Evolutionary conservation across 2,329 filamentous ascomycete species (phyloP).

Genomic region (Teratosphaeria epicoccoides): DNA sequence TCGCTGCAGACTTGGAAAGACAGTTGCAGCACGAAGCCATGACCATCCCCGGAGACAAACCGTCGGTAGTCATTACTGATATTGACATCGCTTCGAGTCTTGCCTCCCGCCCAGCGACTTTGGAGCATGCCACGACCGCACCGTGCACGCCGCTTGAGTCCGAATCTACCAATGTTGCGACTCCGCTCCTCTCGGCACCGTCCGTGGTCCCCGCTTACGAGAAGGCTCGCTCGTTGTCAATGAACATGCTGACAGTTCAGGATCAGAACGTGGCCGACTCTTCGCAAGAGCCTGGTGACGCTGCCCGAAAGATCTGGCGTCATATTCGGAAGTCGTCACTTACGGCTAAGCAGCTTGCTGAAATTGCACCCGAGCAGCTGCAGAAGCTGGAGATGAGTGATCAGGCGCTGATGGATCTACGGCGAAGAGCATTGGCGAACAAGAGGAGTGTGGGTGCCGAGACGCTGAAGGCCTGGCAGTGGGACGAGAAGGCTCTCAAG

Average conservation of each 20-base stretch:
- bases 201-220: neutral
- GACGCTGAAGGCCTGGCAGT: constrained; percentile 28
- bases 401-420: constrained; percentile 19
- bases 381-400: constrained; percentile 17
- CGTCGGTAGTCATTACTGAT: constrained; percentile 16
- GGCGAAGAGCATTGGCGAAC: constrained; percentile 27
- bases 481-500: constrained; percentile 12
- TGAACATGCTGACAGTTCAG: neutral
- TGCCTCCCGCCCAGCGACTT: constrained; percentile 1
- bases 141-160: constrained; percentile 2
- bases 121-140: neutral
- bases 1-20: constrained; percentile 5
- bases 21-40: neutral
- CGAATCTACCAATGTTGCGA: neutral
- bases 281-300: constrained; percentile 11
- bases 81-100: constrained; percentile 5
- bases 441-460: constrained; percentile 32
- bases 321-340: constrained; percentile 28
- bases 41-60: constrained; percentile 4
- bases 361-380: constrained; percentile 13
- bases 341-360: constrained; percentile 14
- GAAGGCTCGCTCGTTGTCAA: neutral
- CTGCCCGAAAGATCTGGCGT: constrained; percentile 28
- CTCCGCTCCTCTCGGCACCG: neutral
- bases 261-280: neutral